Evolutionary conservation across 495 filamentous ascomycete genomes (phyloP).

Genomic region (Podospora tetraspora): DNA sequence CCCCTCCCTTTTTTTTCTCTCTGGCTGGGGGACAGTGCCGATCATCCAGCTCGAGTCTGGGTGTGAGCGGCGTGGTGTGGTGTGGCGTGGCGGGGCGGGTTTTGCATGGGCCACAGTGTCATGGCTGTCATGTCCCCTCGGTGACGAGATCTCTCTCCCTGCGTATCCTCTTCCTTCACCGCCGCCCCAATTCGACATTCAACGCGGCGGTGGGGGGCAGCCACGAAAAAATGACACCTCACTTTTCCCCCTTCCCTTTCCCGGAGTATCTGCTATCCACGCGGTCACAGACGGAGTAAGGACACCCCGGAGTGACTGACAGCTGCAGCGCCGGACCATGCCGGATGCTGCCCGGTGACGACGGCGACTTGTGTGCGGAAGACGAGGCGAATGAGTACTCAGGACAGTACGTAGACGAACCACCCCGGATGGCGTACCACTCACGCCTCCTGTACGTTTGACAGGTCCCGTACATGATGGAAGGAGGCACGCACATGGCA

Average conservation of each 20-base stretch:
- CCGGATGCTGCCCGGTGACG: background rate
- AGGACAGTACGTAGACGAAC: background rate
- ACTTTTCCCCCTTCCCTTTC: background rate
- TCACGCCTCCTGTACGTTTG: background rate
- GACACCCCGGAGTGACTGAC: background rate
- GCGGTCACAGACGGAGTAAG: background rate
- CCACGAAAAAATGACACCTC: background rate
- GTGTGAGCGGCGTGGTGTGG: too few species aligned
- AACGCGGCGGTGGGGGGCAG: too few species aligned
- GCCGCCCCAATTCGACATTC: background rate
- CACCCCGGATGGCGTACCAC: background rate
- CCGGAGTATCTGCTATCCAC: background rate
- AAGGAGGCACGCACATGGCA: background rate
- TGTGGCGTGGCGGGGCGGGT: background rate
- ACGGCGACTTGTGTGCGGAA: background rate
- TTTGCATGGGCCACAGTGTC: background rate
- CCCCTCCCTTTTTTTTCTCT: background rate
- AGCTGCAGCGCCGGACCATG: background rate
- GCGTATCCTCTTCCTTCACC: background rate
- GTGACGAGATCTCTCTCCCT: background rate
- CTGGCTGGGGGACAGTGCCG: background rate
- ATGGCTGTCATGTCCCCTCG: background rate
- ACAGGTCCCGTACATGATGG: background rate
- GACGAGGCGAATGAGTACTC: too few species aligned
- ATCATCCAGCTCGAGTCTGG: background rate